phyloP scores from a whole-genome alignment of 305 asterid genomes.

The Solanum hybrid region DNA sequence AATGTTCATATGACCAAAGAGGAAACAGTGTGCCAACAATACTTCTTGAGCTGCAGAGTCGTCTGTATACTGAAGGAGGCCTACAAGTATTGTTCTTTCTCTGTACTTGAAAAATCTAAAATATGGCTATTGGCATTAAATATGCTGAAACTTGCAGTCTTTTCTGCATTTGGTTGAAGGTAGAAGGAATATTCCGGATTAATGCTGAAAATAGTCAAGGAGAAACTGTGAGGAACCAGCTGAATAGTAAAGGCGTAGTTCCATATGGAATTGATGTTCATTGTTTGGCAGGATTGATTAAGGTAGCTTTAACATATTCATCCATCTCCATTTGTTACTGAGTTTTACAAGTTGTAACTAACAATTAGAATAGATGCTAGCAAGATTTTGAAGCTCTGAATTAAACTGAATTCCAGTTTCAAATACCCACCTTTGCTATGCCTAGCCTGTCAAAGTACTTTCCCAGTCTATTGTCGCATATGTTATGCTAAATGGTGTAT shows the following conservation, averaged over 20 bases:
- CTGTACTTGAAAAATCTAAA: background rate
- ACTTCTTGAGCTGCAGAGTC: slow-evolving; percentile 68
- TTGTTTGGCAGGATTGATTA: slow-evolving; percentile 74
- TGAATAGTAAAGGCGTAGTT: slow-evolving; percentile 49
- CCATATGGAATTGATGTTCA: slow-evolving; percentile 73
- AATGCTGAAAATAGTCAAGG: slow-evolving; percentile 68
- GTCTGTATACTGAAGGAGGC: slow-evolving; percentile 65
- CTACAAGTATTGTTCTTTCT: slow-evolving; percentile 36
- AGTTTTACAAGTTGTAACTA: background rate
- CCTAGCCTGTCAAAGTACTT: background rate
- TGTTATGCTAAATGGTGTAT: background rate
- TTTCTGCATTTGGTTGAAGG: slow-evolving; percentile 26
- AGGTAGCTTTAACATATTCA: slow-evolving; percentile 31
- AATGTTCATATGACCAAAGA: slow-evolving; percentile 58
- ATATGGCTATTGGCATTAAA: background rate
- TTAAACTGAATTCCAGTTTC: background rate
- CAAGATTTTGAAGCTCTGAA: background rate
- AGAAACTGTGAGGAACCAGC: slow-evolving; percentile 50
- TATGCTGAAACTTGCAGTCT: slow-evolving; percentile 2
- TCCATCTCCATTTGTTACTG: background rate
- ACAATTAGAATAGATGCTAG: background rate
- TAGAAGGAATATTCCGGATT: slow-evolving; percentile 82
- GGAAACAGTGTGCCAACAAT: slow-evolving; percentile 79
- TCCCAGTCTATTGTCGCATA: background rate
- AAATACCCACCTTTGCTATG: background rate